Conservation (phyloP, 1,284 basidiomycete genomes). For the Malassezia dermatis region DNA sequence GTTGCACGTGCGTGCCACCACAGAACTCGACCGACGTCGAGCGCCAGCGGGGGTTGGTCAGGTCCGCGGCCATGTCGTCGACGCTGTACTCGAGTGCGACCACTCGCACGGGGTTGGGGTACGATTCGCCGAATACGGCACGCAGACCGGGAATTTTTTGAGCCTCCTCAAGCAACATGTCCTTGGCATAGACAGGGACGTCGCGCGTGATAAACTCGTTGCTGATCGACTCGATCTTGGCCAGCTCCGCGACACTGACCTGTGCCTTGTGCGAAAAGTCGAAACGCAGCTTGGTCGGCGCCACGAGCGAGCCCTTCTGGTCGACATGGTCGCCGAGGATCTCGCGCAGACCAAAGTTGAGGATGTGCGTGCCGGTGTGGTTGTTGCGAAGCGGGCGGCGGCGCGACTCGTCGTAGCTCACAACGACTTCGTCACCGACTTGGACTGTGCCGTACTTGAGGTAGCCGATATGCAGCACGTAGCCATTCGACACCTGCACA, state of each 20-base stretch:
- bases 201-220: slow-evolving; percentile 82
- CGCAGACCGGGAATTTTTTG: slow-evolving; percentile 81
- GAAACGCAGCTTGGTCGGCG: slow-evolving; percentile 87
- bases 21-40: slow-evolving; percentile 89
- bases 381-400: slow-evolving; percentile 93
- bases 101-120: slow-evolving; percentile 92
- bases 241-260: slow-evolving; percentile 63
- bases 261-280: slow-evolving; percentile 94
- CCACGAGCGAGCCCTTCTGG: slow-evolving; percentile 94
- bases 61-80: slow-evolving; percentile 71
- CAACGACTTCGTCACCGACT: slow-evolving; percentile 61
- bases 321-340: slow-evolving; percentile 92
- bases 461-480: slow-evolving; percentile 77
- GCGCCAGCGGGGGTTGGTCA: slow-evolving; percentile 81
- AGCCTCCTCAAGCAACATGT: slow-evolving; percentile 69
- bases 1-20: slow-evolving; percentile 90
- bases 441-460: slow-evolving; percentile 66
- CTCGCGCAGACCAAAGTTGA: slow-evolving; percentile 86
- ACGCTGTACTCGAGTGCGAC: slow-evolving; percentile 79
- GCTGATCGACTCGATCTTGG: slow-evolving; percentile 72
- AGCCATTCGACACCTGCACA: slow-evolving; percentile 75
- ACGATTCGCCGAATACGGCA: slow-evolving; percentile 94
- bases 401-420: slow-evolving; percentile 65
- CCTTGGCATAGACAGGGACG: slow-evolving; percentile 76
- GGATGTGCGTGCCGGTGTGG: slow-evolving; percentile 95